Evolutionary conservation across 106 monocot genomes (phyloP).

Genomic region (Hemerocallis citrina): DNA sequence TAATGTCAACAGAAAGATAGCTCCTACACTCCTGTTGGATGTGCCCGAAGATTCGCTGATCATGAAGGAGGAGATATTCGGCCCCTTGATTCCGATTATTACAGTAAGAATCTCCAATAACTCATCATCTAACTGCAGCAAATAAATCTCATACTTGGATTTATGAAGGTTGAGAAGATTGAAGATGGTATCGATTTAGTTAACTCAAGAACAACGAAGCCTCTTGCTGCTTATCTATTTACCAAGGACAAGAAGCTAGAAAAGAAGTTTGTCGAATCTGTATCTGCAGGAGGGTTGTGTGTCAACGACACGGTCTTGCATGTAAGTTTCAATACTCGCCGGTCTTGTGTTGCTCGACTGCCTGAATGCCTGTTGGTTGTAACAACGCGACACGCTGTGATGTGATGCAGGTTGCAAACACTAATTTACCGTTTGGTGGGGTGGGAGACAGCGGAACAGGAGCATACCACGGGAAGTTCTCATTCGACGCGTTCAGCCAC

Average conservation of each 20-base stretch:
- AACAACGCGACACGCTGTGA: too few species aligned
- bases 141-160: too few species aligned
- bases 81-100: too few species aligned
- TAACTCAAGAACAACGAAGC: constrained; percentile 35
- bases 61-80: constrained; percentile 65
- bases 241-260: constrained; percentile 52
- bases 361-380: too few species aligned
- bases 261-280: constrained; percentile 28
- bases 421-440: constrained; percentile 37
- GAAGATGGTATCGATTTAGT: constrained; percentile 46
- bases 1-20: constrained; percentile 29
- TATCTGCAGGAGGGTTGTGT: constrained; percentile 51
- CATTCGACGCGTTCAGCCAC: constrained; percentile 71
- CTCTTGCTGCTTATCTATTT: constrained; percentile 67
- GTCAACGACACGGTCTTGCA: constrained; percentile 51
- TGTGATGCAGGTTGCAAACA: constrained; percentile 35
- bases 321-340: too few species aligned
- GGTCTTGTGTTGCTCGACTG: too few species aligned
- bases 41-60: constrained; percentile 44
- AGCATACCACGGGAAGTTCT: constrained; percentile 45
- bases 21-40: constrained; percentile 52
- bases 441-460: constrained; percentile 48
- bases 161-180: constrained; percentile 57
- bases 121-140: too few species aligned
- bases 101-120: too few species aligned